Evolutionary conservation across 805 yeast genomes (phyloP).

Genomic region (Brettanomyces sp.): DNA sequence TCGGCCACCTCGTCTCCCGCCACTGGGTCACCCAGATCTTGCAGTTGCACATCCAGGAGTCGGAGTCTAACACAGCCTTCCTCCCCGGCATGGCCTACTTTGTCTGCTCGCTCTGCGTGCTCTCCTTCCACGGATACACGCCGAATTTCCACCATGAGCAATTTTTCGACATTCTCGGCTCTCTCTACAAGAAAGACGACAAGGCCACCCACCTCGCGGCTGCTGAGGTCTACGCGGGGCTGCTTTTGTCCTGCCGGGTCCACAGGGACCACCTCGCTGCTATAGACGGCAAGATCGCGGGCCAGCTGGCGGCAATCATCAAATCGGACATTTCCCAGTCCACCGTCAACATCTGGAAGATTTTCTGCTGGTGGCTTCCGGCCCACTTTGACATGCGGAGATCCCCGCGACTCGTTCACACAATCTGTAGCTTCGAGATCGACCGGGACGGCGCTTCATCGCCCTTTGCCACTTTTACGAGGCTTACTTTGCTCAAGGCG

Average conservation of each 20-base stretch:
- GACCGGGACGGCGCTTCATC: conserved; percentile 41
- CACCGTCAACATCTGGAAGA: conserved; percentile 62
- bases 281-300: conserved; percentile 39
- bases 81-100: conserved; percentile 57
- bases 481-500: conserved; percentile 46
- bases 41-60: conserved; percentile 48
- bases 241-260: conserved; percentile 42
- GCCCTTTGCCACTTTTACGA: conserved; percentile 56
- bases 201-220: conserved; percentile 67
- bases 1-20: conserved; percentile 39
- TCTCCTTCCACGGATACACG: conserved; percentile 37
- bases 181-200: conserved; percentile 53
- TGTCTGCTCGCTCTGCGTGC: conserved; percentile 37
- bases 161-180: conserved; percentile 38
- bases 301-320: conserved; percentile 37
- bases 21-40: conserved; percentile 51
- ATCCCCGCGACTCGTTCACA: conserved; percentile 39
- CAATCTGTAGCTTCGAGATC: conserved; percentile 37
- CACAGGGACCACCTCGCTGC: conserved; percentile 19
- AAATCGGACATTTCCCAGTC: conserved; percentile 63
- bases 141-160: conserved; percentile 40
- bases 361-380: conserved; percentile 68
- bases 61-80: conserved; percentile 60
- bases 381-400: conserved; percentile 60
- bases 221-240: conserved; percentile 62